Evolutionary conservation across 164 flowering plant species (phyloP), one percentile per base, ranked within the genome.

Genomic region (Stephania japonica): DNA sequence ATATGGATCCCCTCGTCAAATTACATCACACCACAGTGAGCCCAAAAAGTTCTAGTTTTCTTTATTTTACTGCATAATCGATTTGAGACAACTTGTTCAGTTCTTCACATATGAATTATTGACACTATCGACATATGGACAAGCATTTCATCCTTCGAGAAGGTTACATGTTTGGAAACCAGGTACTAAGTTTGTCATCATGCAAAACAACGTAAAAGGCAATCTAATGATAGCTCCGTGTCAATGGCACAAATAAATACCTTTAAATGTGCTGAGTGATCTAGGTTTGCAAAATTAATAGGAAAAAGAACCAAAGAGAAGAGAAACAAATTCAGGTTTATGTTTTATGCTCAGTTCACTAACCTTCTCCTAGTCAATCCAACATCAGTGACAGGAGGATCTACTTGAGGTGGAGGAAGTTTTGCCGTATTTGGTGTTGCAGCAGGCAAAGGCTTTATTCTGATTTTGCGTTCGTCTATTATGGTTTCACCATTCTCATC

Each of bases 401-500:
- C 94, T 65, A 68, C 84, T 41, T 86, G 75, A 21, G 80, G 76
- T 68, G 78, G 74, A 5, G 91, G 80, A 80, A 86, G 80, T 68
- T 74, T 87, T 2, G 91, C 77, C 41, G 47, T 69, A 69, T 79
- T 73, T 81, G 84, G 86, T 49, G 90, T 77, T 24, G 75, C 76
- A 70, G 81, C 86, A 41, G 97, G 99, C 78, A 96, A 83, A 70
- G 97, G 89, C 81, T 86, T 84, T 82, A 96, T 93, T 86, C 99
- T 88, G 79, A 96, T 96, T 85, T 96, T 96, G 44, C 99, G 97
- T 74, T 96, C 99, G 83, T 88, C 92, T 73, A 91, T 87, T 65
- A 80, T 79, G 38, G 99, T 92, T 82, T 96, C 99, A 71, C 99
- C 99, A 88, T 96, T 93, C 84, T 96, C 99, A 84, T 96, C 99